Percentiles rank a stretch among this genome's conserved stretches.
These are phyloP conservation scores for Claviceps arundinis DNA, from an alignment of 2,329 filamentous ascomycete genomes.

Conservation along the genomic window DNA sequence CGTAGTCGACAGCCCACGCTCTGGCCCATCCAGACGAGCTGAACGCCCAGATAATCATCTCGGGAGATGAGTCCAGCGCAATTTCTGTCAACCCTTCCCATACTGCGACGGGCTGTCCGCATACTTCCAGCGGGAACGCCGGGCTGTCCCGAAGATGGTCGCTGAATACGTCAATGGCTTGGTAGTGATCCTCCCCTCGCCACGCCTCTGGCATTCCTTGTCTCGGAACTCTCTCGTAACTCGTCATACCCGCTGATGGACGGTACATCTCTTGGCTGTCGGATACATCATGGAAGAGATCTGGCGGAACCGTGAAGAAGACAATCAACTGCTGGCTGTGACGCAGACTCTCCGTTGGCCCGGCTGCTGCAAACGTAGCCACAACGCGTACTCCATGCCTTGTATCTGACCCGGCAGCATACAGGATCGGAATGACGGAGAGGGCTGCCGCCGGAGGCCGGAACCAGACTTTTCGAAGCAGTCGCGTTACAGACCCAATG, in stretches of 20 bases:
- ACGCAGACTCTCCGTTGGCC: not conserved
- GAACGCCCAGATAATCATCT: constrained; percentile 23
- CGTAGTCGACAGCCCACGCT: constrained; percentile 19
- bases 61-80: constrained; percentile 18
- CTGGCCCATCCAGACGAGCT: constrained; percentile 20
- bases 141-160: constrained; percentile 8
- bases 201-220: constrained; percentile 9
- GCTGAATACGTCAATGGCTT: constrained; percentile 10
- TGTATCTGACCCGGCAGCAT: constrained; percentile 42
- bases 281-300: constrained; percentile 32
- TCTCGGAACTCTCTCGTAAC: constrained; percentile 4
- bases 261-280: constrained; percentile 6
- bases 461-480: constrained; percentile 47
- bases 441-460: constrained; percentile 17
- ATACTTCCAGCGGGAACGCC: constrained; percentile 18
- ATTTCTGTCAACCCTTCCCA: constrained; percentile 20
- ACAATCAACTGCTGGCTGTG: constrained; percentile 29
- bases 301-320: constrained; percentile 47
- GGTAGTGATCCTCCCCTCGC: constrained; percentile 11
- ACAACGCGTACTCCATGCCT: constrained; percentile 44
- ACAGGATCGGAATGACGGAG: constrained; percentile 31
- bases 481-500: constrained; percentile 32
- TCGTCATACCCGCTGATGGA: not conserved
- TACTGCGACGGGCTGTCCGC: constrained; percentile 18
- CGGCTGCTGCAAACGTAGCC: constrained; percentile 36